Conservation (phyloP, 2,329 filamentous ascomycete species). For the Talaromyces sp. region DNA sequence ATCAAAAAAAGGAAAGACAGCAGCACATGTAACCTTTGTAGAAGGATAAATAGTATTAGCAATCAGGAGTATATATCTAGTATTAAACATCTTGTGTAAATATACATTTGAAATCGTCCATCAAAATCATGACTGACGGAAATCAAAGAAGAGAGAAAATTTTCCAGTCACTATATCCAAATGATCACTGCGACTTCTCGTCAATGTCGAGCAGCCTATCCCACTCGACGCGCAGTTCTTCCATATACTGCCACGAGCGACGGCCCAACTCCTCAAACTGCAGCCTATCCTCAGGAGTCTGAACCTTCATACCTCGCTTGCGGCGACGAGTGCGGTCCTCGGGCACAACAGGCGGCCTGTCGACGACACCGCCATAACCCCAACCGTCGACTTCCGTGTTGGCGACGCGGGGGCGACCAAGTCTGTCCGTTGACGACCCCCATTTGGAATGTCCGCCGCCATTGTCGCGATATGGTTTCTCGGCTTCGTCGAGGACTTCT, state of each 20-base stretch:
- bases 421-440: constrained; percentile 65
- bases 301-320: constrained; percentile 51
- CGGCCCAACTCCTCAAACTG: constrained; percentile 36
- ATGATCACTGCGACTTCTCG: constrained; percentile 14
- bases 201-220: constrained; percentile 31
- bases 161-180: neutral
- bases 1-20: neutral
- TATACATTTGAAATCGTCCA: neutral
- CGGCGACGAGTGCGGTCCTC: constrained; percentile 51
- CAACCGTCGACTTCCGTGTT: constrained; percentile 82
- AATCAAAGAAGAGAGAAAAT: no score
- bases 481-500: constrained; percentile 30
- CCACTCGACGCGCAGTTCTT: constrained; percentile 35
- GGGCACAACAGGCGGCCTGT: constrained; percentile 44
- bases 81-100: neutral
- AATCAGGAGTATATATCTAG: neutral
- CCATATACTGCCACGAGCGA: constrained; percentile 38
- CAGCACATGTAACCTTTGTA: neutral
- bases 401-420: constrained; percentile 57
- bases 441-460: constrained; percentile 62
- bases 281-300: constrained; percentile 43
- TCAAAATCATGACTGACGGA: neutral
- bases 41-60: neutral
- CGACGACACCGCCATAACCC: constrained; percentile 57
- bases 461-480: constrained; percentile 50